Evolutionary conservation across 257 asterid genomes (phyloP).

Genomic region (Petrea volubilis): DNA sequence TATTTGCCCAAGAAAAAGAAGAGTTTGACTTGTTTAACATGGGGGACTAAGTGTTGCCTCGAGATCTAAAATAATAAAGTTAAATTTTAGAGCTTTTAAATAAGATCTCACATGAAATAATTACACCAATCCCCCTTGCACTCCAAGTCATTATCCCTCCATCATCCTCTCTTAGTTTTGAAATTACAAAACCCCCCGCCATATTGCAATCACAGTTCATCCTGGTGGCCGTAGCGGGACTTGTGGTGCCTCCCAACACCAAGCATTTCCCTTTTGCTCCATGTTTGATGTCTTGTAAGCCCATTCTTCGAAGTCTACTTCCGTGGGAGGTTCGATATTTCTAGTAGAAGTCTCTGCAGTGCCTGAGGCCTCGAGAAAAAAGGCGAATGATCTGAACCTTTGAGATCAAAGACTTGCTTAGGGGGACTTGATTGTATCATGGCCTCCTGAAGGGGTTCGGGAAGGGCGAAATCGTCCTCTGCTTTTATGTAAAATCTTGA

Average conservation of each 20-base stretch:
- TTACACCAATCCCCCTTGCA: conserved; percentile 13
- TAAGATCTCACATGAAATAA: not conserved
- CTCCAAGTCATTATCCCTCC: not conserved
- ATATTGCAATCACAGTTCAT: not conserved
- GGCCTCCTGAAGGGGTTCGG: conserved; percentile 48
- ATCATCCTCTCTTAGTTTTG: not conserved
- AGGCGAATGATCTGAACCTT: conserved; percentile 63
- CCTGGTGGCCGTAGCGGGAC: too few relatives aligned
- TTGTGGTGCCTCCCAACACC: not conserved
- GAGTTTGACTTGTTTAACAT: too few relatives aligned
- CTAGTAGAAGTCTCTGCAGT: conserved; percentile 42
- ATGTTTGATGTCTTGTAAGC: not conserved
- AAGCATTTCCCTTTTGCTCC: not conserved
- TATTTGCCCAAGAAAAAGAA: not conserved
- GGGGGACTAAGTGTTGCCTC: not conserved
- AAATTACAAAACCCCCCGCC: not conserved
- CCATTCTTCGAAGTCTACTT: not conserved
- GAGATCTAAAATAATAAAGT: not conserved
- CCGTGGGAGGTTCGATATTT: conserved; percentile 33
- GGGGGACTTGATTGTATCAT: conserved; percentile 54
- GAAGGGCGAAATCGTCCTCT: conserved; percentile 47
- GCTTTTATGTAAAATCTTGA: conserved; percentile 51
- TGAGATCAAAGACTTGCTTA: conserved; percentile 44
- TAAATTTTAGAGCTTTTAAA: not conserved
- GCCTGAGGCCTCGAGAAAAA: conserved; percentile 64